Evolutionary conservation across 306 rosid genomes (phyloP), one percentile per base, ranked within the genome.

Genomic region (Cucumis hystrix): DNA sequence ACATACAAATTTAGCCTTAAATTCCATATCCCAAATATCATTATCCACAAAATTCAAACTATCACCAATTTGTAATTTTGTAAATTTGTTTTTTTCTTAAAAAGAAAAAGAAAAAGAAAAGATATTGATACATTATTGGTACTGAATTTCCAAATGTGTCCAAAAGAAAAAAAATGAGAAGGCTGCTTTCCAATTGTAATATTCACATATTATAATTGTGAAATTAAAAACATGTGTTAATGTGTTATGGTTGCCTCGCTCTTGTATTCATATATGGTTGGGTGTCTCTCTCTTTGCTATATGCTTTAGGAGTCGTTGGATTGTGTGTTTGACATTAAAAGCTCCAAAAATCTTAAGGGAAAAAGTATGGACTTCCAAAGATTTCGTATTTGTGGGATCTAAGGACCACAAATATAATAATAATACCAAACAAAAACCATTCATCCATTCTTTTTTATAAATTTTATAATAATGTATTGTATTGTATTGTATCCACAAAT

Each of bases 301-400:
- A 39, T 66, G 73, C 17, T 17, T 40, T 66, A 5, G 10, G 54
- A 6, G 33, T 41, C 8, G 54, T 40, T 67, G 74, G 54, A 20
- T 67, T 67, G 52, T 67, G 71, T 37, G 74, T 67, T 67, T 67
- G 10, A 39, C 28, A 67, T 39, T 67, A 67, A 67, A 67, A 67
- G 30, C 74, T 67, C 74, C 52, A n/a, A 39, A 40, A 40, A n/a
- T n/a, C 11, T 67, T 17, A 2, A 17, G 6, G 6, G 1, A 33
- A 63, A 30, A 15, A 3, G 20, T 1, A 35, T 1, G 8, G 9
- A 35, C 41, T 15, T 64, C 6, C 21, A 64, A 33, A 64, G 14
- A 18, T 64, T 13, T 64, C 14, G 9, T 40, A 67, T 39, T 10
- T 7, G 6, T 37, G 37, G 25, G 4, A 28, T 35, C 0, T 13